Evolutionary conservation across 2,329 filamentous ascomycete species (phyloP).

Genomic region (Colletotrichum graminicola): DNA sequence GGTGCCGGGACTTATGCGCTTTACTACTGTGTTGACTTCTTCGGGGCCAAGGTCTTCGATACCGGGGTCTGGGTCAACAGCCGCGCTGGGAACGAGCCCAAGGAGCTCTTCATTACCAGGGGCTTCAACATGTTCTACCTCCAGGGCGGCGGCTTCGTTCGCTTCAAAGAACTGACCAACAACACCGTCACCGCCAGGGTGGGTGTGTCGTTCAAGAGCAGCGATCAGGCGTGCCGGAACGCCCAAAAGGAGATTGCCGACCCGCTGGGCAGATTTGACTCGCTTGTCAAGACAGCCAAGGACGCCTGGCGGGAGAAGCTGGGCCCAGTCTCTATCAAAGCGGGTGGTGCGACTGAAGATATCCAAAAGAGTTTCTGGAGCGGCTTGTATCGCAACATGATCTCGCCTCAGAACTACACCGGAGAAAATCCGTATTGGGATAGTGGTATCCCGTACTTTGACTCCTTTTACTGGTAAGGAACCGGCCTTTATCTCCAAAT

Average conservation of each 20-base stretch:
- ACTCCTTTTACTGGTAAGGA: slow-evolving; percentile 60
- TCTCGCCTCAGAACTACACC: slow-evolving; percentile 75
- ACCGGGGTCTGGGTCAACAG: slow-evolving; percentile 56
- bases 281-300: slow-evolving; percentile 61
- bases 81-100: slow-evolving; percentile 54
- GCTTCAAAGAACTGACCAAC: slow-evolving; percentile 60
- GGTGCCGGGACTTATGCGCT: slow-evolving; percentile 69
- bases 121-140: slow-evolving; percentile 58
- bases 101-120: slow-evolving; percentile 53
- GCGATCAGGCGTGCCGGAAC: slow-evolving; percentile 71
- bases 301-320: slow-evolving; percentile 70
- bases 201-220: slow-evolving; percentile 74
- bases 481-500: neutral
- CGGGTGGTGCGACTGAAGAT: slow-evolving; percentile 61
- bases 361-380: slow-evolving; percentile 72
- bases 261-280: slow-evolving; percentile 59
- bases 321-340: slow-evolving; percentile 63
- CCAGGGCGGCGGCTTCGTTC: slow-evolving; percentile 66
- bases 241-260: slow-evolving; percentile 70
- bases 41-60: slow-evolving; percentile 54
- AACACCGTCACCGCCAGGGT: slow-evolving; percentile 69
- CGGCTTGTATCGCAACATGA: slow-evolving; percentile 70
- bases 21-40: slow-evolving; percentile 73
- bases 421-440: slow-evolving; percentile 74
- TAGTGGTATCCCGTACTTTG: slow-evolving; percentile 72